Percentiles rank a stretch among this genome's conserved stretches.
phyloP scores from a whole-genome alignment of 139 green algal species.

The Chlamydomonas asymmetrica region DNA sequence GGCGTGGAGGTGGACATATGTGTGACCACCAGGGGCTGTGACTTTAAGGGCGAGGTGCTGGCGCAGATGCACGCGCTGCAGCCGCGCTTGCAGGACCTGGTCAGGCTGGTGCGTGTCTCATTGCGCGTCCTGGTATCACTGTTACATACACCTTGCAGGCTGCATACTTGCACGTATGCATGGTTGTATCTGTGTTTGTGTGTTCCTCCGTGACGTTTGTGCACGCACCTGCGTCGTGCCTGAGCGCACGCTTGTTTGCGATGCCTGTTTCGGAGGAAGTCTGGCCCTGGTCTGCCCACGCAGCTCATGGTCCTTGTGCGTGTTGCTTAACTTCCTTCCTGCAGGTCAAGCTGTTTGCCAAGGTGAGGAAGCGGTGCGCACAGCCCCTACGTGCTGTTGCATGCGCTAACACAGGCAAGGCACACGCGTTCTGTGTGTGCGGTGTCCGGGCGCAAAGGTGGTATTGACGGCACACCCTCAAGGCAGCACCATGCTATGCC shows the following conservation, averaged over 20 bases:
- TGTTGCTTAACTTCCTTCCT: not conserved
- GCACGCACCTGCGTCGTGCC: not conserved
- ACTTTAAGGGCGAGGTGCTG: constrained; percentile 23
- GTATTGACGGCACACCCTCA: too few relatives aligned
- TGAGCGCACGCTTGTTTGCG: not conserved
- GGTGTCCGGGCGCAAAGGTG: too few relatives aligned
- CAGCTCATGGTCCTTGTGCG: not conserved
- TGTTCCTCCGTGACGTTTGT: not conserved
- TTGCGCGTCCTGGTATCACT: not conserved
- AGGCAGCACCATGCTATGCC: too few relatives aligned
- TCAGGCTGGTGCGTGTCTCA: constrained; percentile 9
- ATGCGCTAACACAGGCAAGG: too few relatives aligned
- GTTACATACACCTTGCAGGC: too few relatives aligned
- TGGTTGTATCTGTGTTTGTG: not conserved
- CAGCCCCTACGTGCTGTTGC: too few relatives aligned
- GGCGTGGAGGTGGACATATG: constrained; percentile 27
- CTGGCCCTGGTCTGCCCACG: too few relatives aligned
- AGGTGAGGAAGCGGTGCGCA: too few relatives aligned
- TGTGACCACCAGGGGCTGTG: constrained; percentile 25
- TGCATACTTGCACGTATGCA: too few relatives aligned
- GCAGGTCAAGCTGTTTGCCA: constrained; percentile 27
- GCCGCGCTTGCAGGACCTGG: constrained; percentile 1
- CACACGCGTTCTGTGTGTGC: too few relatives aligned
- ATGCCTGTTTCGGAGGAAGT: not conserved
- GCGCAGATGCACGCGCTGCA: constrained; percentile 17